Base-by-base conservation (phyloP, 495 filamentous ascomycete species). In the Xylaria scruposa region DNA sequence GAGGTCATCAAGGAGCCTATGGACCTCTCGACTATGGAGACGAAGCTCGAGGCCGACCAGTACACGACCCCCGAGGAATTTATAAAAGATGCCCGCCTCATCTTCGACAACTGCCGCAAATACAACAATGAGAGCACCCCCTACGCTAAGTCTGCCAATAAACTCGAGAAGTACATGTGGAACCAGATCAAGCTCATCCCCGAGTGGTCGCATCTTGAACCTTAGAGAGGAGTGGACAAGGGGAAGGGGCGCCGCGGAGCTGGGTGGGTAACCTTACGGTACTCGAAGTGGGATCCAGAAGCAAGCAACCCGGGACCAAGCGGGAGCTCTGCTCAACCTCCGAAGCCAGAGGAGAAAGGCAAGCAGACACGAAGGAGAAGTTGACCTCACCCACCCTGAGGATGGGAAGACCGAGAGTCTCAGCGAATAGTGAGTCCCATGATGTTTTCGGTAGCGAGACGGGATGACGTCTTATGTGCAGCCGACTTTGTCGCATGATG, bases 1-100 rank as follows among this genome's bases (percentile, higher is more conserved):
- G 94, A 97, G 73, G 95, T 98, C 49, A 98, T 99, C 84, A 92
- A 94, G 79, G 94, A 97, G 81, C 97, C 96, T 15, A 99, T 99
- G 96, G 96, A 99, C 79, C 84, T 99, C 51, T 90, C 87, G 36
- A 97, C 95, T 12, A 98, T 99, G 97, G 96, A 99, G 79, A 89
- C 90, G 71, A 97, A 97, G 81, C 91, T 97, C 64, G 95, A 98
- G 76, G 94, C 94, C 59, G 97, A 99, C 80, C 89, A 92, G 78
- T 99, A 99, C 77, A 89, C 89, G 10, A 94, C 89, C 0, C 94
- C 95, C 9, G 95, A 98, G 75, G 96, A 98, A 70, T 98, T 99
- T 77, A 91, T 96, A 82, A 89, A 88, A 68, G 96, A 99, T 80
- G 94, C 96, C 33, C 91, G 90, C 80, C 87, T 98, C 74, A 91